These are phyloP conservation scores for Neurospora discreta DNA, from an alignment of 495 filamentous ascomycete species.

Conservation along the genomic window DNA sequence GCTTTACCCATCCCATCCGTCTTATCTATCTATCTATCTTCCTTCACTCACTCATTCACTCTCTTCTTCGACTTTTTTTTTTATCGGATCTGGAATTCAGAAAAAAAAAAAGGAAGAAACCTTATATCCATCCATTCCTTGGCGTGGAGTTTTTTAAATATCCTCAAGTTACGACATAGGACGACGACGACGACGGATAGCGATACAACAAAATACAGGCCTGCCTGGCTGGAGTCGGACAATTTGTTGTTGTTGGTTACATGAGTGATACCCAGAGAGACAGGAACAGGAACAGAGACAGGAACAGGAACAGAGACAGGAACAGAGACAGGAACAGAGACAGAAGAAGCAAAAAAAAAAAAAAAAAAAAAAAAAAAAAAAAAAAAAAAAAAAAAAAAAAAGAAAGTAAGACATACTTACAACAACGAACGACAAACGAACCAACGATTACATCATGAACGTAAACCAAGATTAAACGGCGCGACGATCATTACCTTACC, in stretches of 20 bases:
- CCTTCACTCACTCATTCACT: neutral
- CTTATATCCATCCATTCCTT: neutral
- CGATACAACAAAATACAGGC: neutral
- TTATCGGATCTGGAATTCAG: neutral
- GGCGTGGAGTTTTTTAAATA: too few relatives aligned
- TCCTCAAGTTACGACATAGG: neutral
- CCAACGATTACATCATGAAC: neutral
- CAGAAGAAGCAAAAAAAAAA: too few relatives aligned
- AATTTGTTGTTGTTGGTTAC: neutral
- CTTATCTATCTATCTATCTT: too few relatives aligned
- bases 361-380: too few relatives aligned
- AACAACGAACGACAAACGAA: neutral
- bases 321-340: neutral
- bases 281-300: neutral
- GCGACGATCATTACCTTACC: neutral
- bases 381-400: too few relatives aligned
- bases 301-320: neutral
- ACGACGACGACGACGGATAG: neutral
- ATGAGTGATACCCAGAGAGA: neutral
- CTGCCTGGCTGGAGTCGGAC: neutral
- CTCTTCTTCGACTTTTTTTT: neutral
- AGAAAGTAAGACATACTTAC: neutral
- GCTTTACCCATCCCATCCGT: neutral
- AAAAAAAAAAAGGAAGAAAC: too few relatives aligned
- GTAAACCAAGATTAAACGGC: neutral